phyloP scores from a whole-genome alignment of 2,329 filamentous ascomycete species.

The Aulographum hederae region DNA sequence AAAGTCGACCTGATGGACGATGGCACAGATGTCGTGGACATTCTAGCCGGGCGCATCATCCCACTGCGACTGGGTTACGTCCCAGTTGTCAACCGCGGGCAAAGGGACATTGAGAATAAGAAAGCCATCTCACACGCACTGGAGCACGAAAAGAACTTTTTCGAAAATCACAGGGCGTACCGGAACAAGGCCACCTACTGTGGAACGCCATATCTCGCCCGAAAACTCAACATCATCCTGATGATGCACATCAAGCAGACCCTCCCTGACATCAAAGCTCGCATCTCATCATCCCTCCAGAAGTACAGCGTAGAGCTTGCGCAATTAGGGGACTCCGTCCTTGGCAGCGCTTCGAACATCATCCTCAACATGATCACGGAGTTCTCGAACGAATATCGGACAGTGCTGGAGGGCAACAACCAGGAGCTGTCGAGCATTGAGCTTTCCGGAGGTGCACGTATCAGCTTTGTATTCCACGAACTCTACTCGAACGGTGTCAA shows the following conservation, averaged over 20 bases:
- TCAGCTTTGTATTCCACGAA: constrained; percentile 98
- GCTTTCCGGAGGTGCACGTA: constrained; percentile 89
- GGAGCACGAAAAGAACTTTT: constrained; percentile 90
- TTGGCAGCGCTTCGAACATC: constrained; percentile 92
- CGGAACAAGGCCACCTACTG: constrained; percentile 98
- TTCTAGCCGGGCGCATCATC: constrained; percentile 92
- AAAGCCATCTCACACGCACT: constrained; percentile 81
- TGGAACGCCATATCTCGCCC: constrained; percentile 87
- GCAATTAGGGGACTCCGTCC: constrained; percentile 77
- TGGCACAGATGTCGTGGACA: constrained; percentile 95
- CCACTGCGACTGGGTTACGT: constrained; percentile 88
- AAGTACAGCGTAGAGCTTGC: constrained; percentile 77
- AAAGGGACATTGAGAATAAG: constrained; percentile 97
- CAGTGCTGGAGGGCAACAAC: constrained; percentile 90
- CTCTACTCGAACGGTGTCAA: constrained; percentile 95
- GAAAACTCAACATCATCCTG: constrained; percentile 93
- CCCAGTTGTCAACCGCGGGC: constrained; percentile 92
- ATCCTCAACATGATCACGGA: constrained; percentile 98
- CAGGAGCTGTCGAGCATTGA: constrained; percentile 88
- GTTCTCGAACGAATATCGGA: constrained; percentile 94
- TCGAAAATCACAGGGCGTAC: constrained; percentile 97
- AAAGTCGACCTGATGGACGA: constrained; percentile 99
- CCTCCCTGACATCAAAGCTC: constrained; percentile 91
- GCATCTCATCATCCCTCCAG: constrained; percentile 81
- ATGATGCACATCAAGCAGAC: constrained; percentile 99